phyloP scores from a whole-genome alignment of 495 filamentous ascomycete species.

The Podospora tetraspora region DNA sequence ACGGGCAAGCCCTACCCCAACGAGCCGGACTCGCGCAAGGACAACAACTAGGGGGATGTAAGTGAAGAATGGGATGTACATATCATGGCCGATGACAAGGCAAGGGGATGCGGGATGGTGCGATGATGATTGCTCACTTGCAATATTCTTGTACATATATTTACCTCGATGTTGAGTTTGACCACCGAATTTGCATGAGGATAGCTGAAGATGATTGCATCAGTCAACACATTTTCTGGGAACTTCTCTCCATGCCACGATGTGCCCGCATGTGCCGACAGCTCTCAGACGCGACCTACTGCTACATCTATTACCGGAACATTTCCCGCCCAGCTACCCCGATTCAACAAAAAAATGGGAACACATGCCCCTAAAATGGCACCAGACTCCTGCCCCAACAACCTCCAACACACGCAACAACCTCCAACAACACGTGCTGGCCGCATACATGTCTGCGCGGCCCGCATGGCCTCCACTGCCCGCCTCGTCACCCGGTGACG shows the following conservation, averaged over 20 bases:
- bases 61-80: not conserved
- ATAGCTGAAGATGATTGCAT: not conserved
- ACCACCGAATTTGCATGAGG: not conserved
- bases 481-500: not conserved
- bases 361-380: not conserved
- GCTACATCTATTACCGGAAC: not conserved
- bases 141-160: not conserved
- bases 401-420: not conserved
- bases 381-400: not conserved
- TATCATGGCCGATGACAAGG: not conserved
- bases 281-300: too few species aligned
- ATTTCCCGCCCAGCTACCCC: not conserved
- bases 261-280: too few species aligned
- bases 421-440: not conserved
- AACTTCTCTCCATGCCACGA: not conserved
- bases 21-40: constrained; percentile 12
- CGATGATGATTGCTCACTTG: not conserved
- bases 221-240: not conserved
- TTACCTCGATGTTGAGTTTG: not conserved
- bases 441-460: not conserved
- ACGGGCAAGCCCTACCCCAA: constrained; percentile 3
- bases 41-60: constrained; percentile 2
- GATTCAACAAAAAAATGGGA: too few species aligned
- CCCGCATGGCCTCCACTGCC: not conserved
- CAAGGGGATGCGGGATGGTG: not conserved